Base-by-base conservation (phyloP, 352 stramenopile genomes). In the Pythium sukuiense region DNA sequence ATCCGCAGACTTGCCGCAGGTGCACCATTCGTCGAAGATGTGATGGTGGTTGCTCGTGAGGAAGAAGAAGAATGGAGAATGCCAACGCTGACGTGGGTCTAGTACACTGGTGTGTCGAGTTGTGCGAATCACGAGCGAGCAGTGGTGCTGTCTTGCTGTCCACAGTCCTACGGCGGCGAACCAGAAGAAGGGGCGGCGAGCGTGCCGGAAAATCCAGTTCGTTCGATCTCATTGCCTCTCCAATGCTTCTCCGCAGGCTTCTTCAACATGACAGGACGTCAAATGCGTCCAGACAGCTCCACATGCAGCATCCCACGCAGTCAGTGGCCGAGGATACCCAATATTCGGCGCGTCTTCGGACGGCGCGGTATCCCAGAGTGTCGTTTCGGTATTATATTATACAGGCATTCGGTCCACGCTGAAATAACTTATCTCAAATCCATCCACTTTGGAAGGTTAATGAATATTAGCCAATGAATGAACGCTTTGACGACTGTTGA, bases 351-450 rank as follows among this genome's bases (percentile, higher is more conserved):
- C 50, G 7, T 43, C 30, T 43, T 57, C 50, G 16, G 50, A 43
- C 29, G 24, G 26, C 27, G 14, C 49, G 18, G 18, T 8, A 12
- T 41, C 6, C n/a, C 29, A 16, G 14, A 1, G 56, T 29, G 56
- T 43, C 56, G 56, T 62, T 62, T 62, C 56, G 39, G 39, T 62
- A 62, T 62, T 5, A 16, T n/a, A 39, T 32, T 18, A 53, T 32
- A 54, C 14, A 62, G 39, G 37, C 29, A 45, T n/a, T 6, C 32
- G n/a, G 27, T 55, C 3, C 49, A 2, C 14, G 12, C 16, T 46
- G 39, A 48, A 48, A 48, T 48, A 20, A 48, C 39, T 13, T 18
- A 53, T 55, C 1, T 35, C 27, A 35, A n/a, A n/a, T n/a, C 0
- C 35, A 55, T 55, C 9, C 3, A n/a, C 8, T 37, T 32, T 9